phyloP scores from a whole-genome alignment of 116 monocot species.

The Posidonia oceanica region DNA sequence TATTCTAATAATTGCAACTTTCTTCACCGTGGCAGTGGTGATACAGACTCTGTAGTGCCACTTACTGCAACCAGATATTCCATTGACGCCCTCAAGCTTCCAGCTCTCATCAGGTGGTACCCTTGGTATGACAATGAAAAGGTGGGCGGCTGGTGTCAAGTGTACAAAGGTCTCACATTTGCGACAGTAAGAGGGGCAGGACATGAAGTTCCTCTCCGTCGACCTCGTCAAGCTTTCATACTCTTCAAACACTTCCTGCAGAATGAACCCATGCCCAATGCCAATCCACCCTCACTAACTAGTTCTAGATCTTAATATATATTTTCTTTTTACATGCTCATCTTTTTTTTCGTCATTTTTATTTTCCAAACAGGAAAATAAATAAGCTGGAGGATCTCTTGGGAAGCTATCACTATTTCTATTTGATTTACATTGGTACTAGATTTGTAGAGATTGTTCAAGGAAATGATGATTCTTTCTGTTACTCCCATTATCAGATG shows the following conservation, averaged over 20 bases:
- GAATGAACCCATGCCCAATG: constrained; percentile 51
- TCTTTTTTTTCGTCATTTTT: not conserved
- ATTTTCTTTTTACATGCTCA: not conserved
- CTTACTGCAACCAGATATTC: constrained; percentile 63
- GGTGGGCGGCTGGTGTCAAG: constrained; percentile 96
- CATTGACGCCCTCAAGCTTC: constrained; percentile 60
- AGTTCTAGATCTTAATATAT: not conserved
- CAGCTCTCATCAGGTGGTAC: constrained; percentile 37
- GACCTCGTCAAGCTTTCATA: constrained; percentile 62
- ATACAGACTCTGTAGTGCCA: constrained; percentile 66
- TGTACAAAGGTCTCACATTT: constrained; percentile 70
- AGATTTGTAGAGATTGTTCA: too few relatives aligned
- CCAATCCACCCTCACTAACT: not conserved
- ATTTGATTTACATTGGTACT: too few relatives aligned
- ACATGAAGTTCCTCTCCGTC: constrained; percentile 84
- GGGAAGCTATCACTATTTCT: too few relatives aligned
- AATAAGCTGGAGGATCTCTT: not conserved
- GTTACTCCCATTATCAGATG: too few relatives aligned
- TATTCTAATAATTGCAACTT: too few relatives aligned
- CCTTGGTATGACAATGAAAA: constrained; percentile 56
- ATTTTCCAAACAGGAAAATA: not conserved
- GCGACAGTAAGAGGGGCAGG: constrained; percentile 75
- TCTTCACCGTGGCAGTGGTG: constrained; percentile 36
- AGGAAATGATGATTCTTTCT: too few relatives aligned
- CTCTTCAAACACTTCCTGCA: constrained; percentile 79